These are phyloP conservation scores for Gremmenia infestans DNA, from an alignment of 2,329 filamentous ascomycete genomes.

Conservation along the genomic window DNA sequence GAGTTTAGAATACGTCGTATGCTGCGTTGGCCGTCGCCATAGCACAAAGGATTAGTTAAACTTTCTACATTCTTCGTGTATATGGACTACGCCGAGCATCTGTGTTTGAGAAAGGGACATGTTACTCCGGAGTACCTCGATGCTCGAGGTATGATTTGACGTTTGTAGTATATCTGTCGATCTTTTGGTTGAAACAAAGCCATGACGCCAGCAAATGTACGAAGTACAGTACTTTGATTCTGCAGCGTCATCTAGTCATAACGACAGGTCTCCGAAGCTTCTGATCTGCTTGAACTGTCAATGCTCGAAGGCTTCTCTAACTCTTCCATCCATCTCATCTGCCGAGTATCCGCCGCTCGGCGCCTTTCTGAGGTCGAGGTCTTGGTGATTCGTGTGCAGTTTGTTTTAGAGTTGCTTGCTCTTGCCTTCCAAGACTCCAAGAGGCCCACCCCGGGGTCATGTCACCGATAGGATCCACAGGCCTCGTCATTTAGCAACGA, in stretches of 20 bases:
- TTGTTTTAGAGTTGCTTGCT: conserved; percentile 2
- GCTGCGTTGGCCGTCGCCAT: too few species aligned
- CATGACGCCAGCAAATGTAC: background rate
- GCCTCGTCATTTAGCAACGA: conserved; percentile 6
- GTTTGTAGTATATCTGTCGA: background rate
- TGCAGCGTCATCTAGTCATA: background rate
- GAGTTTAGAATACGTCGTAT: too few species aligned
- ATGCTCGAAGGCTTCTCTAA: background rate
- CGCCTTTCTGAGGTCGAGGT: too few species aligned
- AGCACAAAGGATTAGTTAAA: too few species aligned
- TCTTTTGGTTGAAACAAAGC: background rate
- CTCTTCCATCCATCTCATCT: background rate
- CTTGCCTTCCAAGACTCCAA: background rate
- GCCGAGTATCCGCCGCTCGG: background rate
- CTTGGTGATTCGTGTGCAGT: background rate
- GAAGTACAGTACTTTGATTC: background rate
- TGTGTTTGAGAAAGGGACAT: background rate
- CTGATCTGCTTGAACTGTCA: background rate
- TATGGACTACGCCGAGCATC: too few species aligned
- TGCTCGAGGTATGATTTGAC: background rate
- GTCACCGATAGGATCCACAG: conserved; percentile 4
- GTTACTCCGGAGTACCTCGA: background rate
- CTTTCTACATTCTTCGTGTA: too few species aligned
- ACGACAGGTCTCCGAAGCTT: background rate
- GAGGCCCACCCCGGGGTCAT: background rate